Evolutionary conservation across 805 yeast species (phyloP), one percentile per base, ranked within the genome.

Genomic region (Zygosaccharomyces gambellarensis): DNA sequence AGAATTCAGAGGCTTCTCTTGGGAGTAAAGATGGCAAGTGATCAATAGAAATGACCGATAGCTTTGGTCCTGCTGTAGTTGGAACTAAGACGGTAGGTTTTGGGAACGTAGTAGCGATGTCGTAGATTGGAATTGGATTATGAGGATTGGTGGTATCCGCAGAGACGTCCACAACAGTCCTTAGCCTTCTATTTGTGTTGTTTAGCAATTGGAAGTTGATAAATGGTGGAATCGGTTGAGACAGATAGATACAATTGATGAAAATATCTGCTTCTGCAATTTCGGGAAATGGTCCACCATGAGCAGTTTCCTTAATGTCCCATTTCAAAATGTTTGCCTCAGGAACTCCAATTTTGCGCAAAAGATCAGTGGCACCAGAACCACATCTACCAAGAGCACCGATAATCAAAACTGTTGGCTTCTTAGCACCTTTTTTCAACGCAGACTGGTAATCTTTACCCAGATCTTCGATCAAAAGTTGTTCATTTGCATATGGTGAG

Each of bases 321-420:
- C 99, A 94, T 75, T 87, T 86, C 61, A 78, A 67, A 54, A 94
- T 81, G 70, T 88, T 85, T 49, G 73, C 79, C 39, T 87, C 94
- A 47, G 98, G 96, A 50, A 94, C 73, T 51, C 99, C 99, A 49
- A 78, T 84, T 72, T 85, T 85, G 53, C 75, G 78, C 71, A 88
- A 80, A 49, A 90, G 76, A 57, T 87, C 95, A 60, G 89, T 75
- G 30, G 99, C 98, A 67, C 99, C 99, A 10, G 95, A 83, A 48
- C 99, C 99, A 74, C 98, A 94, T 76, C 99, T 86, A 56, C 99
- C 99, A 52, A 90, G 78, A 25, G 99, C 99, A 66, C 99, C 99
- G 66, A 94, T 94, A 50, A 94, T 84, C 57, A 94, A 76, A 30
- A 85, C 88, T 31, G 76, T 85, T 57, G 98, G 99, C 61, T 73